Conservation (phyloP, 2,329 filamentous ascomycete species). For the Penicillium sp. region DNA sequence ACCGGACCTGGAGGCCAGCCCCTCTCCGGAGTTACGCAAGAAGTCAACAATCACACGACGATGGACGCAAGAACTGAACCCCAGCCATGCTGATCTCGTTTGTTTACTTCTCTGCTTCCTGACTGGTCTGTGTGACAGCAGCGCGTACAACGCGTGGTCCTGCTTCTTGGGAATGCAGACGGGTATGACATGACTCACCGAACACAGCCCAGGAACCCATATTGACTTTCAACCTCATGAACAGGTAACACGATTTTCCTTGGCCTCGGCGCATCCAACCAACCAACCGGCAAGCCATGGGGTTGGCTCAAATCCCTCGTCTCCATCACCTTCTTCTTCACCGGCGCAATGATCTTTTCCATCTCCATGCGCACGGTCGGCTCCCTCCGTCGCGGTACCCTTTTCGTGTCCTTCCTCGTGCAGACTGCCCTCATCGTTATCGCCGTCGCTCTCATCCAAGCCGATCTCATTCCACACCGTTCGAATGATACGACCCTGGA, state of each 20-base stretch:
- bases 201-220: background rate
- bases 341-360: slow-evolving; percentile 44
- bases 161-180: slow-evolving; percentile 52
- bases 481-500: slow-evolving; percentile 19
- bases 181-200: slow-evolving; percentile 35
- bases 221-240: background rate
- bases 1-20: slow-evolving; percentile 23
- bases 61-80: slow-evolving; percentile 32
- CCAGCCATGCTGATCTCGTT: slow-evolving; percentile 37
- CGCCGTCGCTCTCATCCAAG: slow-evolving; percentile 42
- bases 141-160: slow-evolving; percentile 48
- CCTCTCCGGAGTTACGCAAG: slow-evolving; percentile 4
- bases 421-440: slow-evolving; percentile 41
- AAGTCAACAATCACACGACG: slow-evolving; percentile 18
- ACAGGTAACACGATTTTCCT: slow-evolving; percentile 50
- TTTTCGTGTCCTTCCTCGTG: slow-evolving; percentile 43
- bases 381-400: slow-evolving; percentile 34
- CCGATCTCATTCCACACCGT: slow-evolving; percentile 38
- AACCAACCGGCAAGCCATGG: slow-evolving; percentile 39
- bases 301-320: slow-evolving; percentile 47
- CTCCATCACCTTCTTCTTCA: slow-evolving; percentile 44
- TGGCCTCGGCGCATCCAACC: slow-evolving; percentile 45
- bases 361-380: slow-evolving; percentile 37
- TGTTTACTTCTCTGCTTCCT: slow-evolving; percentile 42
- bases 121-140: slow-evolving; percentile 47